A percentile compares a stretch with the other conserved stretches of the same genome.
phyloP scores from a whole-genome alignment of 164 flowering plant genomes.

The Buxus sempervirens region DNA sequence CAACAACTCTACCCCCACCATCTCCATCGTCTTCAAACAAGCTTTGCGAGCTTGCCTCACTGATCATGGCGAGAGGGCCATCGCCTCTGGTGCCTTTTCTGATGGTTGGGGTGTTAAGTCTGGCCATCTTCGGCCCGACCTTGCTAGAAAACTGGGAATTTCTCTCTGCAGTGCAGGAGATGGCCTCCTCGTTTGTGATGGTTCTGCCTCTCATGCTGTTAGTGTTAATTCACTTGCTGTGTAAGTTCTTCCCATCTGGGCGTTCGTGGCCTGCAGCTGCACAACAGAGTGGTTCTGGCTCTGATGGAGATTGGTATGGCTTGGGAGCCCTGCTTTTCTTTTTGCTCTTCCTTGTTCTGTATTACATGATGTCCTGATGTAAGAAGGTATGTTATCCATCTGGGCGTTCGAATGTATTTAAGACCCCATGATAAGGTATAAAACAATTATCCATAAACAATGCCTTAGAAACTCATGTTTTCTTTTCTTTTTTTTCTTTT shows the following conservation, averaged over 20 bases:
- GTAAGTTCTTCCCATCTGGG: conserved; percentile 20
- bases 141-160: conserved; percentile 9
- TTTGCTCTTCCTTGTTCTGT: conserved; percentile 39
- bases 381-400: no score
- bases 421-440: no score
- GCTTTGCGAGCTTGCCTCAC: no score
- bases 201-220: conserved; percentile 25
- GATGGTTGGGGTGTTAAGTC: conserved; percentile 29
- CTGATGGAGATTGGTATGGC: conserved; percentile 31
- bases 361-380: conserved; percentile 21
- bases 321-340: conserved; percentile 36
- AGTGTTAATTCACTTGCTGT: conserved; percentile 26
- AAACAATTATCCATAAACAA: no score
- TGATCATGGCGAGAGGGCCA: conserved; percentile 25
- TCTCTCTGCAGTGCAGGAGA: conserved; percentile 9
- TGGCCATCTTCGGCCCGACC: conserved; percentile 25
- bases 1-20: no score
- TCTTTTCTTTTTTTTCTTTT: no score
- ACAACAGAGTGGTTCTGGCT: conserved; percentile 11
- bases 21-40: no score
- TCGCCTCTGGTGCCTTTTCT: conserved; percentile 44
- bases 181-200: conserved; percentile 5
- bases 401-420: no score
- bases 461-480: no score
- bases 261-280: conserved; percentile 7